Evolutionary conservation across 179 eudicot genomes (phyloP), one percentile per base, ranked within the genome.

Genomic region (Drosera spatulata): DNA sequence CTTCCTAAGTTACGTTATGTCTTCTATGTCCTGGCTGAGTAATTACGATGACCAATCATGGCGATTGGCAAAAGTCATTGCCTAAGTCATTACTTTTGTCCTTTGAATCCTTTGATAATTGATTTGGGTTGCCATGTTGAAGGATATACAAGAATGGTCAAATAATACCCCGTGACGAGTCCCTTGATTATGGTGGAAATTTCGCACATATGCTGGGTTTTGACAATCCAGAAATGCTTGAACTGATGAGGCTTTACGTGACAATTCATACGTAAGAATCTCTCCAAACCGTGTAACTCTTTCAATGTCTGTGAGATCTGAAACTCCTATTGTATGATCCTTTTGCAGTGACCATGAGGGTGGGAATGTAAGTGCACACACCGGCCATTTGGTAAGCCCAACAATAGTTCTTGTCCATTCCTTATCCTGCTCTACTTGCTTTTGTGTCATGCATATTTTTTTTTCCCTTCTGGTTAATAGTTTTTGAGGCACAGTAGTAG

Each of bases 361-460:
- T 70, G 98, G 98, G 59, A 91, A 91, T 75, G 98, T 91, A 53
- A 91, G 98, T 67, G 98, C 98, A 40, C 98, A 91, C 69, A 82
- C 98, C 55, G 98, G 98, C 66, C 98, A 91, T 65, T 76, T 91
- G 61, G 98, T 91, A 79, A 82, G 85, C 73, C n/a, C 38, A 53
- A 57, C 33, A 22, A 1, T 22, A 22, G 33, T 22, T 22, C 33
- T 22, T 1, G 0, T 22, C 33, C 33, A 22, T 22, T 22, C 33
- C 33, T 22, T 22, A 22, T 22, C 33, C 33, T 22, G 33, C 33
- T 22, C 33, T 22, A 22, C 33, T 22, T 22, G 33, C 33, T 22
- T 22, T 22, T 22, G 33, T 22, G 33, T 22, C 33, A 22, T 22
- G 33, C 33, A 22, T 22, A 22, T 22, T 22, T 22, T 22, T 22